phyloP scores from a whole-genome alignment of 352 stramenopile genomes.

The Phytophthora quininea region DNA sequence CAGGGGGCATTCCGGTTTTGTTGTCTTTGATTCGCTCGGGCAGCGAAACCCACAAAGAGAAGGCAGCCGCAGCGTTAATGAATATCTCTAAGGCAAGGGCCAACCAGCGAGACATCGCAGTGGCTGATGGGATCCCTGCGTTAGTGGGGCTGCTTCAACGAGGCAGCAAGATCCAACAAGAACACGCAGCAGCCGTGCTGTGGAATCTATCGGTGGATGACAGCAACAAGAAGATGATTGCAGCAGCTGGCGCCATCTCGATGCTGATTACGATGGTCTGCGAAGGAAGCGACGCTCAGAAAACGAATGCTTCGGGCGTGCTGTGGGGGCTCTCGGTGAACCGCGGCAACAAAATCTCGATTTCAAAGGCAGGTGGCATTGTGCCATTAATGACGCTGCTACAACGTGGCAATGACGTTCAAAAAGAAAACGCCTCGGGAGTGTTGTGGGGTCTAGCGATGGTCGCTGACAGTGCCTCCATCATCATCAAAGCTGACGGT shows the following conservation, averaged over 20 bases:
- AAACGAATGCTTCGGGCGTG: slow-evolving; percentile 11
- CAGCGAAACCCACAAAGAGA: not conserved
- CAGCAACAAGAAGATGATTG: not conserved
- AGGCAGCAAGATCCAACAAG: not conserved
- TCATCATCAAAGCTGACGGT: not conserved
- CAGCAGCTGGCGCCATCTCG: not conserved
- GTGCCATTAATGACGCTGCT: slow-evolving; percentile 14
- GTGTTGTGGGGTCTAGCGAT: slow-evolving; percentile 18
- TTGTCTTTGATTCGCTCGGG: not conserved
- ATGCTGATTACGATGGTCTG: slow-evolving; percentile 9
- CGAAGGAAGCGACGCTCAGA: slow-evolving; percentile 9
- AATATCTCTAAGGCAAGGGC: not conserved
- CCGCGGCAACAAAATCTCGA: not conserved
- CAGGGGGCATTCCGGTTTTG: not conserved
- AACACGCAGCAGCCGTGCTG: not conserved
- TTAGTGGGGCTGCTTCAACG: not conserved
- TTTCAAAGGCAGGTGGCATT: slow-evolving; percentile 7
- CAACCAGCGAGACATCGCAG: not conserved
- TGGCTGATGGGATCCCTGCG: not conserved
- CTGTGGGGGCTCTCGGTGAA: slow-evolving; percentile 18
- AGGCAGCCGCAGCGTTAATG: not conserved
- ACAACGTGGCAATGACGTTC: not conserved
- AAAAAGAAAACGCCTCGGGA: slow-evolving; percentile 11
- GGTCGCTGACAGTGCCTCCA: slow-evolving; percentile 3
- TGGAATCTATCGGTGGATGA: not conserved